Evolutionary conservation across 352 stramenopile genomes (phyloP).

Genomic region (Phytophthora meadii): DNA sequence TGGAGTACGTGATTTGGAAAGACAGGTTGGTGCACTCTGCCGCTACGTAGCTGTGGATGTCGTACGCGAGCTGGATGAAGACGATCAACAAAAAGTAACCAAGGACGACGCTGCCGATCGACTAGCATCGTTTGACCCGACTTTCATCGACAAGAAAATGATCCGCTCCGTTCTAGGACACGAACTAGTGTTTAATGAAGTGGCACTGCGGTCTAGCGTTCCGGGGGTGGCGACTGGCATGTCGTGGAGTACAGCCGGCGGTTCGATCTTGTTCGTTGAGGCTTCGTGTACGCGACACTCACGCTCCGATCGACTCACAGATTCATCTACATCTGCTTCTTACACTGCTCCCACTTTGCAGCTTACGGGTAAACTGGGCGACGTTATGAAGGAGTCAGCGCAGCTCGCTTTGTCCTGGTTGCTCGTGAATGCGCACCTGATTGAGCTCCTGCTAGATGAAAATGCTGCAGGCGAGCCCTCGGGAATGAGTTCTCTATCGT

Average conservation of each 20-base stretch:
- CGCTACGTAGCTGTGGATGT: constrained; percentile 77
- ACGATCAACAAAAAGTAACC: constrained; percentile 21
- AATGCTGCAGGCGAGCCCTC: constrained; percentile 16
- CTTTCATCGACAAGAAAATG: constrained; percentile 56
- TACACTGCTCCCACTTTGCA: constrained; percentile 51
- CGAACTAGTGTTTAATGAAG: constrained; percentile 78
- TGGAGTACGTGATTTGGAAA: constrained; percentile 85
- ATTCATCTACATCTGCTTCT: constrained; percentile 22
- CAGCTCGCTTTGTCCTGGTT: constrained; percentile 88
- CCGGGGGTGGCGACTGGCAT: constrained; percentile 83
- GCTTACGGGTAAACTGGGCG: constrained; percentile 78
- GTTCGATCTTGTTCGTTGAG: constrained; percentile 89
- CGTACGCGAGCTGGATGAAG: constrained; percentile 55
- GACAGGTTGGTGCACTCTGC: constrained; percentile 79
- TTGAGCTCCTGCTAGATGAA: constrained; percentile 47
- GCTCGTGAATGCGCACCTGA: constrained; percentile 62
- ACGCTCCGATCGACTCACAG: constrained; percentile 20
- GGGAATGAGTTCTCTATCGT: constrained; percentile 39
- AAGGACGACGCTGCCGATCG: constrained; percentile 19
- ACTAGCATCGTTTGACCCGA: constrained; percentile 42
- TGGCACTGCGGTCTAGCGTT: constrained; percentile 70
- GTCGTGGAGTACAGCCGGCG: constrained; percentile 82
- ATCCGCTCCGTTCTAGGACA: constrained; percentile 72
- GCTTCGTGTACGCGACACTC: constrained; percentile 68
- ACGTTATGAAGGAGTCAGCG: constrained; percentile 92